Conservation (phyloP, 495 filamentous ascomycete species). For the Tuber aestivum region DNA sequence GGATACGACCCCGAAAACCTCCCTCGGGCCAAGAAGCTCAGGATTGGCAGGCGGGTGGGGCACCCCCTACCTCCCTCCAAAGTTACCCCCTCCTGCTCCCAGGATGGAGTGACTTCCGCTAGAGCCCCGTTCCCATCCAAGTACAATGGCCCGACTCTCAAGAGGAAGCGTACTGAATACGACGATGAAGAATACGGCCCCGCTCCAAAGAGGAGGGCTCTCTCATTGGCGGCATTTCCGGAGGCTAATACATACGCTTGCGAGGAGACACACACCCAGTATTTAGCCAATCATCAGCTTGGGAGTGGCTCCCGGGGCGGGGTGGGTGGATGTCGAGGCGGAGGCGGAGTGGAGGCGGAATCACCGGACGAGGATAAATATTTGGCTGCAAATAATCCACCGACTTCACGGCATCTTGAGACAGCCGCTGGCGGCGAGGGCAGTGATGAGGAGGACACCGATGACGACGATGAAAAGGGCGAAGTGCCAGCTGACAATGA, state of each 20-base stretch:
- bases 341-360: too few species aligned
- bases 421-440: too few species aligned
- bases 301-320: too few species aligned
- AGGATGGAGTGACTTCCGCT: background rate
- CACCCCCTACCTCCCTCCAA: background rate
- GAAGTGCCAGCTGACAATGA: too few species aligned
- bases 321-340: too few species aligned
- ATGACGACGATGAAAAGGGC: background rate
- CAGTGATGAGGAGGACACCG: too few species aligned
- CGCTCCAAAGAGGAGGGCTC: background rate
- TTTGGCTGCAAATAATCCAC: too few species aligned
- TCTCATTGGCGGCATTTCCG: background rate
- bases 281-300: background rate
- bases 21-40: background rate
- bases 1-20: background rate
- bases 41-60: fast-evolving
- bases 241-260: background rate
- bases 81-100: background rate
- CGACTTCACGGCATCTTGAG: too few species aligned
- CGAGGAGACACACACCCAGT: background rate
- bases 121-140: background rate
- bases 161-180: background rate
- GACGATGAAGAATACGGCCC: background rate
- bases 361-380: too few species aligned
- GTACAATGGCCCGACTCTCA: background rate